Evolutionary conservation across 352 stramenopile genomes (phyloP), one percentile per base, ranked within the genome.

Genomic region (Phytophthora colocasiae): DNA sequence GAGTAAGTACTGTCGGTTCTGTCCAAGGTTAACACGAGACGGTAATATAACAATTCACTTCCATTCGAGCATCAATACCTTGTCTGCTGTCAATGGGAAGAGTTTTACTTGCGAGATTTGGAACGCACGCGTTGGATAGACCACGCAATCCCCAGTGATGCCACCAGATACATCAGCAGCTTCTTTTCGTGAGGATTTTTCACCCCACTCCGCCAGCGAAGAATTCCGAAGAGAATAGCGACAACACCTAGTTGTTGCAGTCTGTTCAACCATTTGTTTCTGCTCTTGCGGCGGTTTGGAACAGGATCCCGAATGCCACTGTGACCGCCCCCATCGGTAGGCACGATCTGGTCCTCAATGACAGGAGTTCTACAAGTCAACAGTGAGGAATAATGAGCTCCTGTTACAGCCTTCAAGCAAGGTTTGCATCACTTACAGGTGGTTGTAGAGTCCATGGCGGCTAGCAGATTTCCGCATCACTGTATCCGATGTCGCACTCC

Each of bases 131-230:
- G 75, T 15, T 82, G 70, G 19, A 92, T 81, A 0, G 83, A 85
- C 73, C 78, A 92, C 7, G 74, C 76, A 3, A 83, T 66, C 2
- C 71, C 78, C n/a, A 92, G 66, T n/a, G 81, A 90, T 4, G 73
- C 81, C 22, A 92, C 49, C 4, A 90, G 46, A 26, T 92, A 92
- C 67, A 83, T 81, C 32, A 90, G 41, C 22, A 90, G 38, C 43
- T 78, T 78, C 68, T 81, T 85, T 56, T 90, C 83, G 10, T 73
- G 72, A 27, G 65, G 58, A 34, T 72, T 89, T 27, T 78, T 79
- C 17, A 87, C 55, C 8, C 71, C 69, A 5, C 67, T 82, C 10
- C 81, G 70, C 81, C 81, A 90, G 11, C 74, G 80, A 14, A 90
- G 29, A 38, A 90, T 75, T 0, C 71, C 63, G 2, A 77, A 26